Percentiles rank a stretch among this genome's conserved stretches.
These are phyloP conservation scores for Pseudozyma flocculosa DNA, from an alignment of 1,284 basidiomycete genomes.

Conservation along the genomic window DNA sequence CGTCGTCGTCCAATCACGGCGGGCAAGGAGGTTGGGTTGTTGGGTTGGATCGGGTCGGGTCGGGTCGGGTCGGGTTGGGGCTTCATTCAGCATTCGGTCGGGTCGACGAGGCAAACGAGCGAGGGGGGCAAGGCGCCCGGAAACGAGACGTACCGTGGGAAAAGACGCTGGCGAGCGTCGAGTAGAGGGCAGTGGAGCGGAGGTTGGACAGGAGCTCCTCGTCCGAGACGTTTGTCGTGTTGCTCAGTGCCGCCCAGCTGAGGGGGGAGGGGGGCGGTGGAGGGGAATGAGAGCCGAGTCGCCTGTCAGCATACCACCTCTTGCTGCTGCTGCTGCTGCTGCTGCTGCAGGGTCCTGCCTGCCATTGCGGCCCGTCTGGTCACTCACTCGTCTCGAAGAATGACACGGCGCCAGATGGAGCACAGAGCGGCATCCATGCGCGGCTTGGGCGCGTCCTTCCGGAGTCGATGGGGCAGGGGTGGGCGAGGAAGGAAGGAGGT, in stretches of 20 bases:
- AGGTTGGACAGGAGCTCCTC: slow-evolving; percentile 26
- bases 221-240: slow-evolving; percentile 36
- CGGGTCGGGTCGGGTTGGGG: too few relatives aligned
- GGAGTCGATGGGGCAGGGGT: too few relatives aligned
- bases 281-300: slow-evolving; percentile 4
- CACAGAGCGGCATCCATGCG: slow-evolving; percentile 62
- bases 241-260: slow-evolving; percentile 33
- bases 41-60: too few relatives aligned
- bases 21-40: too few relatives aligned
- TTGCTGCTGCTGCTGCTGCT: too few relatives aligned
- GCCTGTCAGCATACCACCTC: too few relatives aligned
- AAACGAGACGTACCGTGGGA: slow-evolving; percentile 4
- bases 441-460: slow-evolving; percentile 47
- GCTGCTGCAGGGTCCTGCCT: too few relatives aligned
- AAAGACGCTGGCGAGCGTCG: slow-evolving; percentile 17
- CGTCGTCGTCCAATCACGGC: too few relatives aligned
- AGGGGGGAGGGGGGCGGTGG: not conserved
- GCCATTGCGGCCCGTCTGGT: too few relatives aligned
- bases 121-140: slow-evolving; percentile 3
- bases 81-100: too few relatives aligned
- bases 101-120: too few relatives aligned
- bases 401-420: slow-evolving; percentile 81
- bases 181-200: slow-evolving; percentile 19
- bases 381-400: slow-evolving; percentile 72
- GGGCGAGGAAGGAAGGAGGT: too few relatives aligned